These are phyloP conservation scores for Lineolata rhizophorae DNA, from an alignment of 495 filamentous ascomycete genomes.

Conservation along the genomic window DNA sequence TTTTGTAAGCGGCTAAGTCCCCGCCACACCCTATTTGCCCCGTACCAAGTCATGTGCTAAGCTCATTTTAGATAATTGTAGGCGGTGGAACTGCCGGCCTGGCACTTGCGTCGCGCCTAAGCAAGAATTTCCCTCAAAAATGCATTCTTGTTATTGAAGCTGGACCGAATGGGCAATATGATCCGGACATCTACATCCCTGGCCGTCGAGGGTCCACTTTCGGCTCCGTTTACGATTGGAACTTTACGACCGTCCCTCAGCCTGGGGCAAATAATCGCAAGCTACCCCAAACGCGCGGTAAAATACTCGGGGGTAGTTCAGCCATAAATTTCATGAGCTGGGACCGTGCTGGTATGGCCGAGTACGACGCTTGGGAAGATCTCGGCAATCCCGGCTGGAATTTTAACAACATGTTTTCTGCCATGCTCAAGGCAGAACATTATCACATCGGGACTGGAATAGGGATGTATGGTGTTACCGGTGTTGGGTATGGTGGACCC, in stretches of 20 bases:
- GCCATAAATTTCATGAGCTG: constrained; percentile 5
- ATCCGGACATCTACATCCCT: constrained; percentile 9
- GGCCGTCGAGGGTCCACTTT: constrained; percentile 6
- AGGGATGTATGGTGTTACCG: constrained; percentile 6
- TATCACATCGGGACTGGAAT: constrained; percentile 11
- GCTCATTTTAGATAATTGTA: constrained; percentile 11
- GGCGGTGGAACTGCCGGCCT: constrained; percentile 15
- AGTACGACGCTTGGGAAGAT: constrained; percentile 4
- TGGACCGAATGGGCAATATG: constrained; percentile 5
- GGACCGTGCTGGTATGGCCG: constrained; percentile 1
- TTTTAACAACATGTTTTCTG: constrained; percentile 10
- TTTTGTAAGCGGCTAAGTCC: too few relatives aligned
- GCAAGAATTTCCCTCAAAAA: constrained; percentile 2
- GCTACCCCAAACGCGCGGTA: constrained; percentile 7
- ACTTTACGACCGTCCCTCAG: constrained; percentile 10
- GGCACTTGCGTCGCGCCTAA: constrained; percentile 9
- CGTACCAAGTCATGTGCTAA: too few relatives aligned
- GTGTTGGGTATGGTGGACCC: constrained; percentile 11
- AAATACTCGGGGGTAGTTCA: constrained; percentile 10
- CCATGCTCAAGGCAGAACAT: constrained; percentile 19
- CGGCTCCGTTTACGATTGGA: constrained; percentile 12
- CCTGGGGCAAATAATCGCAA: constrained; percentile 6
- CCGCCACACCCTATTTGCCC: too few relatives aligned
- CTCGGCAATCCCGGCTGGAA: constrained; percentile 6
- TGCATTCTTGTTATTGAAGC: constrained; percentile 12